Evolutionary conservation across 768 basidiomycete genomes (phyloP).

Genomic region (Butyriboletus loyo): DNA sequence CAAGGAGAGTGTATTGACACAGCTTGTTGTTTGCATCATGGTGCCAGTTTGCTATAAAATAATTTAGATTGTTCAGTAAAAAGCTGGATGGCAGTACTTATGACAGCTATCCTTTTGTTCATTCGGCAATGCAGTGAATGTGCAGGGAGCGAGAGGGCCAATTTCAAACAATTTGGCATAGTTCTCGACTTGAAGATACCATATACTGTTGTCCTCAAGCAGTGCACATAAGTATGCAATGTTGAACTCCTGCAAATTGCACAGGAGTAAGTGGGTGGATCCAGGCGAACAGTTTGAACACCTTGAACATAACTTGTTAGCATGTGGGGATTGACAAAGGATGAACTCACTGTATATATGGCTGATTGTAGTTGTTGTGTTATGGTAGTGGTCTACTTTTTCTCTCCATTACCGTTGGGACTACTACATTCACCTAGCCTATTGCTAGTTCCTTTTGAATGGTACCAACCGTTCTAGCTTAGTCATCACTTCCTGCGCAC

Average conservation of each 20-base stretch:
- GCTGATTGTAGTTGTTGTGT: no score
- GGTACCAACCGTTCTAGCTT: no score
- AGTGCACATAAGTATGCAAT: conserved; percentile 20
- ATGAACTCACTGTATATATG: no score
- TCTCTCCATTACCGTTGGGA: no score
- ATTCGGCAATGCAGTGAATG: conserved; percentile 9
- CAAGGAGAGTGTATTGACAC: neutral
- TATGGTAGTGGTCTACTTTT: no score
- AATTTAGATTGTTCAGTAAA: neutral
- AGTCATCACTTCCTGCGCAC: no score
- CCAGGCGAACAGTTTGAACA: no score
- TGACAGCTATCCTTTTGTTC: conserved; percentile 18
- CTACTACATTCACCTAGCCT: no score
- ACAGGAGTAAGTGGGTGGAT: conserved; percentile 16
- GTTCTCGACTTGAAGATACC: conserved; percentile 1
- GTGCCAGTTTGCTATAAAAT: neutral
- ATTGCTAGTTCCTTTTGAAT: no score
- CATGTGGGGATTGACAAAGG: no score
- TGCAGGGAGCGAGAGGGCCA: conserved; percentile 22
- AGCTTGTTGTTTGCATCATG: neutral
- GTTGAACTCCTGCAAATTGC: conserved; percentile 17
- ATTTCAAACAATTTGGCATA: conserved; percentile 9
- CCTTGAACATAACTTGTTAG: no score
- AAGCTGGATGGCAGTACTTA: neutral
- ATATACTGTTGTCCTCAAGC: neutral